Percentiles rank a stretch among this genome's conserved stretches.
phyloP scores from a whole-genome alignment of 176 grass and related monocot genomes.

The Oryza brachyantha region DNA sequence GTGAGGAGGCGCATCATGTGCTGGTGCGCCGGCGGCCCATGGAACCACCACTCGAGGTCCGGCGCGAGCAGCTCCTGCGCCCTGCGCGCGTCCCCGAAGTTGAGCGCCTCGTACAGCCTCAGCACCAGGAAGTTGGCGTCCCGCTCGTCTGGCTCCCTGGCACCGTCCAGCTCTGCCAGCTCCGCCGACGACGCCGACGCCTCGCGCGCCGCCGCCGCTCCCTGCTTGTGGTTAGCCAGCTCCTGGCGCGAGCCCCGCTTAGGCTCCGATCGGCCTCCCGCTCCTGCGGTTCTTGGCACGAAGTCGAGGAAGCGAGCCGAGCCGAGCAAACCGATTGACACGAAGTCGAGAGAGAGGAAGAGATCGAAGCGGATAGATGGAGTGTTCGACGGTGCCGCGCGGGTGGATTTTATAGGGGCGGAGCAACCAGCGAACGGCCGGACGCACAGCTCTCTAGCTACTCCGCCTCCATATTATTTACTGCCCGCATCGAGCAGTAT shows the following conservation, averaged over 20 bases:
- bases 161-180: slow-evolving; percentile 19
- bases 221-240: slow-evolving; percentile 62
- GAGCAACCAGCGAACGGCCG: not conserved
- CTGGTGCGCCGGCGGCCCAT: slow-evolving; percentile 71
- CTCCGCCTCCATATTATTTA: not conserved
- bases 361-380: not conserved
- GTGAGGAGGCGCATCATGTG: slow-evolving; percentile 89
- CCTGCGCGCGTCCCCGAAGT: slow-evolving; percentile 43
- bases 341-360: not conserved
- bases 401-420: not conserved
- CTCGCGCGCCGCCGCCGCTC: slow-evolving; percentile 12
- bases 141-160: slow-evolving; percentile 48
- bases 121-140: slow-evolving; percentile 51
- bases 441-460: not conserved
- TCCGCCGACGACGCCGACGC: slow-evolving; percentile 4
- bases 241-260: slow-evolving; percentile 59
- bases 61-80: slow-evolving; percentile 65
- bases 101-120: slow-evolving; percentile 68
- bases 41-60: slow-evolving; percentile 98
- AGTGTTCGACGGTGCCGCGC: not conserved
- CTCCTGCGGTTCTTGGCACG: not conserved
- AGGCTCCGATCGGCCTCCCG: slow-evolving; percentile 40
- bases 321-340: too few relatives aligned
- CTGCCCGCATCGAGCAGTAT: not conserved
- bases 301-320: not conserved